These are phyloP conservation scores for Amanita fuliginea DNA, from an alignment of 768 basidiomycete species.

Conservation along the genomic window DNA sequence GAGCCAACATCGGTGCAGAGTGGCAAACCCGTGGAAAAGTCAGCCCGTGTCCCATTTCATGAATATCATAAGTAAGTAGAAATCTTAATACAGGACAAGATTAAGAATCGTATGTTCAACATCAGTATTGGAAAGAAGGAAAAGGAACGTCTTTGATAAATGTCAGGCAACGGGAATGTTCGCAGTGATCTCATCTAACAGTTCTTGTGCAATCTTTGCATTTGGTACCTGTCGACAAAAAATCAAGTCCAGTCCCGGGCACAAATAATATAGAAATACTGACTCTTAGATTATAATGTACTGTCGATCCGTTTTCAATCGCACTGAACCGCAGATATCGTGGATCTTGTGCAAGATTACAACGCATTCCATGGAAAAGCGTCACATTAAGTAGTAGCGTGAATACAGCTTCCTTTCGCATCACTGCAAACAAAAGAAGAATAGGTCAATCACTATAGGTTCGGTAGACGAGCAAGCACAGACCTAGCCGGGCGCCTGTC, in stretches of 20 bases:
- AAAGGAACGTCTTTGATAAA: neutral
- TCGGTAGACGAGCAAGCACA: constrained; percentile 11
- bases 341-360: constrained; percentile 62
- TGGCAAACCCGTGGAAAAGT: constrained; percentile 11
- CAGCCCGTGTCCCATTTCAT: neutral
- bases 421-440: constrained; percentile 36
- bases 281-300: constrained; percentile 72
- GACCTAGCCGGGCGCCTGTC: constrained; percentile 59
- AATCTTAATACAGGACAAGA: constrained; percentile 1
- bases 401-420: constrained; percentile 81
- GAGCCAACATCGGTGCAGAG: neutral
- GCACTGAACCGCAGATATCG: constrained; percentile 71
- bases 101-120: constrained; percentile 1
- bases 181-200: constrained; percentile 45
- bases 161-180: constrained; percentile 32
- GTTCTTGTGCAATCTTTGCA: constrained; percentile 60
- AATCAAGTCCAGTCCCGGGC: constrained; percentile 2
- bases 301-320: constrained; percentile 47
- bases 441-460: neutral
- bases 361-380: constrained; percentile 71
- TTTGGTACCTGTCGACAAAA: constrained; percentile 40
- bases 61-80: constrained; percentile 1
- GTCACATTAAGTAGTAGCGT: constrained; percentile 64
- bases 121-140: neutral
- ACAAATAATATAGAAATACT: constrained; percentile 16